A percentile compares a stretch with the other conserved stretches of the same genome.
These are phyloP conservation scores for Testicularia cyperi DNA, from an alignment of 1,284 basidiomycete genomes.

Conservation along the genomic window DNA sequence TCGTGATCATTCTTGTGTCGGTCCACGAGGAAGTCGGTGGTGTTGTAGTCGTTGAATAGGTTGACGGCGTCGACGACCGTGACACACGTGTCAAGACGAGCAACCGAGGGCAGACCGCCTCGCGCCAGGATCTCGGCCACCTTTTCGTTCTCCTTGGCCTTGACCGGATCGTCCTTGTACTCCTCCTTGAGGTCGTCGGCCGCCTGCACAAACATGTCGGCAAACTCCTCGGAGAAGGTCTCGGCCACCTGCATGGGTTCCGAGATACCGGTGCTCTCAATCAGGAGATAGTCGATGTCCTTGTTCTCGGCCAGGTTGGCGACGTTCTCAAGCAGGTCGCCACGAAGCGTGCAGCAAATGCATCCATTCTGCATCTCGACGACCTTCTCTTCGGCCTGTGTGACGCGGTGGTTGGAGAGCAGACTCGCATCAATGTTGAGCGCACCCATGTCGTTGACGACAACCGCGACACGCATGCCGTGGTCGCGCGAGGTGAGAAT, in stretches of 20 bases:
- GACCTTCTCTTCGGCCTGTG: constrained; percentile 62
- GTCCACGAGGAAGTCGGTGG: constrained; percentile 63
- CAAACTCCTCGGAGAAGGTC: constrained; percentile 60
- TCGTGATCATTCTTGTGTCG: constrained; percentile 46
- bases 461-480: constrained; percentile 61
- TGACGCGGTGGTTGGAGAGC: constrained; percentile 61
- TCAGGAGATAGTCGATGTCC: constrained; percentile 62
- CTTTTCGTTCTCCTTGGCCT: constrained; percentile 43
- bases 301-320: constrained; percentile 61
- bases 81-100: constrained; percentile 49
- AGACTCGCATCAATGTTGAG: constrained; percentile 63
- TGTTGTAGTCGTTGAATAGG: constrained; percentile 62
- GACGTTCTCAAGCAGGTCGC: constrained; percentile 64
- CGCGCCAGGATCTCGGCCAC: constrained; percentile 61
- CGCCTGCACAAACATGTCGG: constrained; percentile 55
- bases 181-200: constrained; percentile 46
- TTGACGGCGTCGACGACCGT: constrained; percentile 50
- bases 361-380: constrained; percentile 64
- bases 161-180: constrained; percentile 38
- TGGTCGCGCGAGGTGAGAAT: constrained; percentile 63
- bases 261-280: constrained; percentile 63
- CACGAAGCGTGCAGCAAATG: constrained; percentile 64
- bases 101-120: constrained; percentile 62
- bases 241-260: constrained; percentile 63
- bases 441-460: constrained; percentile 64